Percentiles rank a stretch among this genome's conserved stretches.
These are phyloP conservation scores for Hypocreales sp. DNA, from an alignment of 2,329 filamentous ascomycete species.

Conservation along the genomic window DNA sequence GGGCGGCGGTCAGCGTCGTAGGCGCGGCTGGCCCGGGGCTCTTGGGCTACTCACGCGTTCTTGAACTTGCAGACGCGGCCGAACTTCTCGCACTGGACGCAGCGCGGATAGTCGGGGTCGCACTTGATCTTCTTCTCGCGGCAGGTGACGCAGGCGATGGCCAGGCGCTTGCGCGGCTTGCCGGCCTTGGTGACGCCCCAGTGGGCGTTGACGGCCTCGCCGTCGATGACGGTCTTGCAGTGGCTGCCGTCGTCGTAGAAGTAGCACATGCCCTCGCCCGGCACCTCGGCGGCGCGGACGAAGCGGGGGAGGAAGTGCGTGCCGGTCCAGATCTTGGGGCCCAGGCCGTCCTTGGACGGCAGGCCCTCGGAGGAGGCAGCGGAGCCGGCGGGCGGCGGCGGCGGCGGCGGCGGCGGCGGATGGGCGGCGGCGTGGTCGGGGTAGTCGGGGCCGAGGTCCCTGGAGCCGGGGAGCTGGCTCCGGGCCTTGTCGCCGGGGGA, in stretches of 20 bases:
- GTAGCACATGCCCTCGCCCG: conserved; percentile 69
- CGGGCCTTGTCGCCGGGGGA: conserved; percentile 18
- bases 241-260: conserved; percentile 76
- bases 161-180: conserved; percentile 79
- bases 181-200: conserved; percentile 93
- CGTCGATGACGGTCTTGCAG: conserved; percentile 72
- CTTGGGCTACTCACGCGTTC: conserved; percentile 59
- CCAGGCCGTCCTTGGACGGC: conserved; percentile 42
- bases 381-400: conserved; percentile 13
- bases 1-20: conserved; percentile 2
- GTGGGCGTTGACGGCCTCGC: conserved; percentile 73
- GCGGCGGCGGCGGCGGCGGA: conserved; percentile 11
- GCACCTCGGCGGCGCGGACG: conserved; percentile 47
- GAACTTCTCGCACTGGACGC: conserved; percentile 85
- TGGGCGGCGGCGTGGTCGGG: conserved; percentile 11
- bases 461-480: conserved; percentile 20
- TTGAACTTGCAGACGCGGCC: conserved; percentile 73
- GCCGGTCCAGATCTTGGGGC: conserved; percentile 55
- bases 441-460: conserved; percentile 14
- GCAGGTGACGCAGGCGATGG: conserved; percentile 85
- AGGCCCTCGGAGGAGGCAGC: conserved; percentile 22
- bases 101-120: conserved; percentile 75
- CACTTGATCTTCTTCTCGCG: conserved; percentile 97
- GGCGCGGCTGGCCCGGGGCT: too few species aligned
- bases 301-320: conserved; percentile 53